Evolutionary conservation across 306 rosid species (phyloP).

Genomic region (Vachellia pachyceras): DNA sequence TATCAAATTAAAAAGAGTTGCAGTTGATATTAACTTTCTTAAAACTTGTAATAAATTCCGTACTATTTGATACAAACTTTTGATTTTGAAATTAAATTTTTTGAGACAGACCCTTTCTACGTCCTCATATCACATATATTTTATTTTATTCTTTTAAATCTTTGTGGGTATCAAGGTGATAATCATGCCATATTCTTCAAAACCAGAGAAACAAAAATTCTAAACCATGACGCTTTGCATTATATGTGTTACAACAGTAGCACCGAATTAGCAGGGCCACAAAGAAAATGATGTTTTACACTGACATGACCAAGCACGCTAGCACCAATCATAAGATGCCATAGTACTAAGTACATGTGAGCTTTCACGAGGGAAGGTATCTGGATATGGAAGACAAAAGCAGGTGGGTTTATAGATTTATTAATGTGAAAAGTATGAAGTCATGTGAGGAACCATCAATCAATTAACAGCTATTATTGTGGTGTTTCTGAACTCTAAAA

Average conservation of each 20-base stretch:
- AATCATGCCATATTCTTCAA: neutral
- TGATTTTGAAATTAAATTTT: neutral
- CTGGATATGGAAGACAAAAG: constrained; percentile 47
- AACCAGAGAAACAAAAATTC: neutral
- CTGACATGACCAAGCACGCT: constrained; percentile 51
- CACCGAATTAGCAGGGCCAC: constrained; percentile 33
- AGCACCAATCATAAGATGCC: constrained; percentile 53
- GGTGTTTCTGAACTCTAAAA: neutral
- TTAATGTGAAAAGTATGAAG: neutral
- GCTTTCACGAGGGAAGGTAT: constrained; percentile 52
- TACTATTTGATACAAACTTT: neutral
- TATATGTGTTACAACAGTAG: constrained; percentile 16
- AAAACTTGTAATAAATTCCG: too few relatives aligned
- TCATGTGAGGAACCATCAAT: neutral
- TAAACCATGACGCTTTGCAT: neutral
- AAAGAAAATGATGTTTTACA: constrained; percentile 36
- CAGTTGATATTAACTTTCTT: neutral
- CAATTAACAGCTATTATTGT: neutral
- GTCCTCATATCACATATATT: neutral
- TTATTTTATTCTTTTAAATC: neutral
- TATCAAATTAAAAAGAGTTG: neutral
- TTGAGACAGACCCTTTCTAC: neutral
- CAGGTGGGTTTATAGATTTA: constrained; percentile 34
- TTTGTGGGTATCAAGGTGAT: neutral
- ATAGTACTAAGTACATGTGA: constrained; percentile 50